Conservation (phyloP, 208 protist genomes). For the Trypanosoma melophagium region DNA sequence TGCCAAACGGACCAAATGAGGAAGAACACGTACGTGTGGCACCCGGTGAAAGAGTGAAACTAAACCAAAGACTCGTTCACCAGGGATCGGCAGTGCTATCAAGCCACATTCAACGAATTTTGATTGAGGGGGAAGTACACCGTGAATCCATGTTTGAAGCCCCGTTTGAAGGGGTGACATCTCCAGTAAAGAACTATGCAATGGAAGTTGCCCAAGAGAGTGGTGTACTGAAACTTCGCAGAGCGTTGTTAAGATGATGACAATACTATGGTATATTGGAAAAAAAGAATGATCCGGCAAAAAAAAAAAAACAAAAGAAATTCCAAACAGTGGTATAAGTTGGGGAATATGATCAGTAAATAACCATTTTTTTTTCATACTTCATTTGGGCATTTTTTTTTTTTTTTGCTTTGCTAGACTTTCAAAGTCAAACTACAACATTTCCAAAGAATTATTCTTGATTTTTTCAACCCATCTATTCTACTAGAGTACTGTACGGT, state of each 20-base stretch:
- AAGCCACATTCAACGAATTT: constrained; percentile 1
- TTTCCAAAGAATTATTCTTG: too few species aligned
- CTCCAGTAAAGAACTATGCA: constrained; percentile 48
- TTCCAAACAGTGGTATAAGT: too few species aligned
- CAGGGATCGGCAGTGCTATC: not conserved
- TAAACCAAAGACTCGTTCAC: constrained; percentile 1
- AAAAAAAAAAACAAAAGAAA: too few species aligned
- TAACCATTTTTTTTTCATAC: constrained; percentile 1
- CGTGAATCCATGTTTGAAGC: not conserved
- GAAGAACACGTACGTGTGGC: constrained; percentile 2
- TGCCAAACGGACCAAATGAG: constrained; percentile 1
- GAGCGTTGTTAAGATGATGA: not conserved
- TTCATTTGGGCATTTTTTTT: not conserved
- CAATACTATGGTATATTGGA: too few species aligned
- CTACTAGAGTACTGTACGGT: not conserved
- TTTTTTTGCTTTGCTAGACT: not conserved
- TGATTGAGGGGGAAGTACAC: not conserved
- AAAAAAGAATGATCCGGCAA: too few species aligned
- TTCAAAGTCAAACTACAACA: too few species aligned
- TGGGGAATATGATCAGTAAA: not conserved
- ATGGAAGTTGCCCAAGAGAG: constrained; percentile 33
- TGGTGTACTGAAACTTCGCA: constrained; percentile 6
- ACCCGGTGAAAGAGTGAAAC: not conserved
- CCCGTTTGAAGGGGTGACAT: constrained; percentile 45
- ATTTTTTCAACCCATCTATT: too few species aligned